These are phyloP conservation scores for Clitoria ternatea DNA, from an alignment of 306 rosid genomes.

Conservation along the genomic window DNA sequence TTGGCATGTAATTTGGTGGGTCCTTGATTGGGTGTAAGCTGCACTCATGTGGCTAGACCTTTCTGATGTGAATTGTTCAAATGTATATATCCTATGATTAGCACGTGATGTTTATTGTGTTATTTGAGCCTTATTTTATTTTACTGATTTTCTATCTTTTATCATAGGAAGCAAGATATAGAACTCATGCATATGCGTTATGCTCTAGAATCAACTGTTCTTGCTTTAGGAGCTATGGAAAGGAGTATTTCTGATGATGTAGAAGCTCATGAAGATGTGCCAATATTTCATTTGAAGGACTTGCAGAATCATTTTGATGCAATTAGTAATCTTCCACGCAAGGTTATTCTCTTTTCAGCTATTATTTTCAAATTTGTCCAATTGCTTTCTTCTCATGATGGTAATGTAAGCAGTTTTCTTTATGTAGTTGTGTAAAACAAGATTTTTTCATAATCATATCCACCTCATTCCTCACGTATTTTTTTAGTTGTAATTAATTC, in stretches of 20 bases:
- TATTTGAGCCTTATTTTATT: background rate
- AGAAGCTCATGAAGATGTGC: slow-evolving; percentile 46
- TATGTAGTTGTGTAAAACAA: background rate
- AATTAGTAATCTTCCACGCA: slow-evolving; percentile 73
- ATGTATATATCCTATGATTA: slow-evolving; percentile 1
- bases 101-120: background rate
- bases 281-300: slow-evolving; percentile 70
- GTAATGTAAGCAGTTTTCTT: slow-evolving; percentile 27
- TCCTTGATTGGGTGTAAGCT: background rate
- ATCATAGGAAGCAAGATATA: slow-evolving; percentile 79
- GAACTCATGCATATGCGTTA: slow-evolving; percentile 98
- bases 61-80: slow-evolving; percentile 17
- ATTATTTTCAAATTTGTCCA: slow-evolving; percentile 19
- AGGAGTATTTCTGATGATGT: slow-evolving; percentile 45
- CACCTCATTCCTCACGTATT: slow-evolving; percentile 1
- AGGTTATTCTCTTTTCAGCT: slow-evolving; percentile 49
- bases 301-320: slow-evolving; percentile 86
- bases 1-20: background rate
- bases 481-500: background rate
- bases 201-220: slow-evolving; percentile 83
- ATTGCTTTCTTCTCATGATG: slow-evolving; percentile 26
- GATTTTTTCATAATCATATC: slow-evolving; percentile 11
- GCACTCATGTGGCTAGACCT: background rate
- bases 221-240: slow-evolving; percentile 87
- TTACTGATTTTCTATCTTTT: slow-evolving; percentile 34